These are phyloP conservation scores for Sugiyamaella mastotermitis DNA, from an alignment of 805 yeast genomes.

Conservation along the genomic window DNA sequence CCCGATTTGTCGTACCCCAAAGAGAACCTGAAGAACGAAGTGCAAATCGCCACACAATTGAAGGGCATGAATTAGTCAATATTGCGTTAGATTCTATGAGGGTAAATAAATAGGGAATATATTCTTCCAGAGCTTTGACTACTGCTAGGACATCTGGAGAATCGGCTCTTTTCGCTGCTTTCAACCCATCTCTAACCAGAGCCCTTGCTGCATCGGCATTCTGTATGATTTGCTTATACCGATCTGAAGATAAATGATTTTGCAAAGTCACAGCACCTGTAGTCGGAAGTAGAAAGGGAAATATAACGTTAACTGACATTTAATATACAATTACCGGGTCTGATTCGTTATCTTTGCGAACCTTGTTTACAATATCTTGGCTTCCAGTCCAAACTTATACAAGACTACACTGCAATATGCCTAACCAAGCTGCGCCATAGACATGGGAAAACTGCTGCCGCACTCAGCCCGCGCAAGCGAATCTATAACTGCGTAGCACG, in stretches of 20 bases:
- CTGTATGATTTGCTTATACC: conserved; percentile 19
- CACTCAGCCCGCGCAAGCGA: too few relatives aligned
- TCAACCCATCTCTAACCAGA: conserved; percentile 24
- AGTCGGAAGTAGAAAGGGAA: conserved; percentile 25
- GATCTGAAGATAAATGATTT: conserved; percentile 16
- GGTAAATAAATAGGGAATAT: conserved; percentile 1
- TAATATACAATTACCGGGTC: not conserved
- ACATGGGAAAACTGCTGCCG: too few relatives aligned
- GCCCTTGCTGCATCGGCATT: conserved; percentile 28
- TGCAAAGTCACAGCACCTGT: conserved; percentile 24
- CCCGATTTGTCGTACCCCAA: conserved; percentile 11
- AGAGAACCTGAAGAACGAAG: conserved; percentile 14
- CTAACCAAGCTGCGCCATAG: too few relatives aligned
- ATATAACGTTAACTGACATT: conserved; percentile 18
- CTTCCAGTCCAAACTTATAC: too few relatives aligned
- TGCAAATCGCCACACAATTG: conserved; percentile 26
- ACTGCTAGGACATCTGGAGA: conserved; percentile 1
- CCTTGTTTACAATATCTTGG: too few relatives aligned
- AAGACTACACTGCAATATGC: too few relatives aligned
- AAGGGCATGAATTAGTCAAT: conserved; percentile 9
- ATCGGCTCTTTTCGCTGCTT: conserved; percentile 25
- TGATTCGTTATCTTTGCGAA: not conserved
- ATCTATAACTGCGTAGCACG: too few relatives aligned
- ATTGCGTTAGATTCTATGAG: too few relatives aligned
- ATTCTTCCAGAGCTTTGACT: conserved; percentile 1